Conservation (phyloP, 1,284 basidiomycete genomes). For the Kalmanozyma brasiliensis region DNA sequence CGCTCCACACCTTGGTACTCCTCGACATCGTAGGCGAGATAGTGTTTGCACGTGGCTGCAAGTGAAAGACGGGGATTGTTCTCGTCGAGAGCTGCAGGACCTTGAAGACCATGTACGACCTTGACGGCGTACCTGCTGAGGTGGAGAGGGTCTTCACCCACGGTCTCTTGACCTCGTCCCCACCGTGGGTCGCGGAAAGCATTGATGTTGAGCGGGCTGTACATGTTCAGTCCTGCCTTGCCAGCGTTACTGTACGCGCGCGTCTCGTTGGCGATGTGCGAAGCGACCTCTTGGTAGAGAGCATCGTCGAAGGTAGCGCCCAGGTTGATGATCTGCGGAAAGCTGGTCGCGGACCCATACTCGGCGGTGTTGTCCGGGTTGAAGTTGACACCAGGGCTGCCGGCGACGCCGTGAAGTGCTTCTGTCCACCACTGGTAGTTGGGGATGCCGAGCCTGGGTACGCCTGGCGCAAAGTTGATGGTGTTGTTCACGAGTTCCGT, state of each 20-base stretch:
- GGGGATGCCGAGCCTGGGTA: conserved; percentile 19
- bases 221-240: conserved; percentile 19
- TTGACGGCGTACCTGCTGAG: conserved; percentile 13
- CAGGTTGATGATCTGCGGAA: conserved; percentile 33
- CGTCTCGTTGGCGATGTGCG: conserved; percentile 29
- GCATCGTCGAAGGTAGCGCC: conserved; percentile 36
- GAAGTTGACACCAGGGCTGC: conserved; percentile 24
- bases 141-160: conserved; percentile 27
- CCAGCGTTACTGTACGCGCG: conserved; percentile 29
- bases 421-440: conserved; percentile 38
- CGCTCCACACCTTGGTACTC: conserved; percentile 18
- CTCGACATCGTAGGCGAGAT: conserved; percentile 24
- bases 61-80: conserved; percentile 1
- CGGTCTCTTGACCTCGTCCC: conserved; percentile 30
- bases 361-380: conserved; percentile 1
- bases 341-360: conserved; percentile 18
- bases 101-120: conserved; percentile 23
- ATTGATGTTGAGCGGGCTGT: conserved; percentile 31
- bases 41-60: conserved; percentile 35
- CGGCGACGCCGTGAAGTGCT: conserved; percentile 24
- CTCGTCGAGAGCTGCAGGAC: neutral
- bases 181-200: conserved; percentile 31
- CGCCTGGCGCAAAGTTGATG: conserved; percentile 27
- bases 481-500: conserved; percentile 34
- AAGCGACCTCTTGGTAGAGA: conserved; percentile 12